Conservation (phyloP, 2,329 filamentous ascomycete genomes). For the Metarhizium humberi region DNA sequence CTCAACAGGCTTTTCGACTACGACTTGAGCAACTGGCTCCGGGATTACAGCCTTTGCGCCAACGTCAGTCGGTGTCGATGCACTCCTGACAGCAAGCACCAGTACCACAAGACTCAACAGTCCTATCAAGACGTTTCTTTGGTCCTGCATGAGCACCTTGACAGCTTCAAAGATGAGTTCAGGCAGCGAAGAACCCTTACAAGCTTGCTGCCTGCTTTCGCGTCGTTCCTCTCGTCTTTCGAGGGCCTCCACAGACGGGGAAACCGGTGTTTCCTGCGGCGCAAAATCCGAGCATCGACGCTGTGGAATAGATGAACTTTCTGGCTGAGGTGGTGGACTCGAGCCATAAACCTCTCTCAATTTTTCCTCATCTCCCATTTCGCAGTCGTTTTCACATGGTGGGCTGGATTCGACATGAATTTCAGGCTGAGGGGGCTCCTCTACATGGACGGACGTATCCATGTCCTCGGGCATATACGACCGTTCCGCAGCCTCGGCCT, state of each 20-base stretch:
- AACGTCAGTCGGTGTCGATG: conserved; percentile 10
- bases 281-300: conserved; percentile 7
- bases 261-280: conserved; percentile 9
- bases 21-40: neutral
- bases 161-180: conserved; percentile 45
- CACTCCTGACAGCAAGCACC: conserved; percentile 33
- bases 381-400: conserved; percentile 22
- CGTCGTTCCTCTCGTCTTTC: conserved; percentile 22
- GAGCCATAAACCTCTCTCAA: conserved; percentile 45
- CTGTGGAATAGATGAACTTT: conserved; percentile 5
- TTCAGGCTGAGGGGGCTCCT: conserved; percentile 7
- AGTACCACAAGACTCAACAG: conserved; percentile 45
- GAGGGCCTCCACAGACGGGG: conserved; percentile 15
- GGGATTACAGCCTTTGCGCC: neutral
- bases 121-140: conserved; percentile 50
- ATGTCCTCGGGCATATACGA: conserved; percentile 6
- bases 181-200: conserved; percentile 38
- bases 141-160: conserved; percentile 45
- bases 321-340: conserved; percentile 11
- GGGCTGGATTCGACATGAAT: conserved; percentile 5
- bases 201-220: conserved; percentile 18
- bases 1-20: neutral
- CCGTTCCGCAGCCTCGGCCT: conserved; percentile 18
- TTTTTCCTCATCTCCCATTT: conserved; percentile 37
- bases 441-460: conserved; percentile 1